phyloP scores from a whole-genome alignment of 2,329 filamentous ascomycete species.

The Ilyonectria mors-panacis region DNA sequence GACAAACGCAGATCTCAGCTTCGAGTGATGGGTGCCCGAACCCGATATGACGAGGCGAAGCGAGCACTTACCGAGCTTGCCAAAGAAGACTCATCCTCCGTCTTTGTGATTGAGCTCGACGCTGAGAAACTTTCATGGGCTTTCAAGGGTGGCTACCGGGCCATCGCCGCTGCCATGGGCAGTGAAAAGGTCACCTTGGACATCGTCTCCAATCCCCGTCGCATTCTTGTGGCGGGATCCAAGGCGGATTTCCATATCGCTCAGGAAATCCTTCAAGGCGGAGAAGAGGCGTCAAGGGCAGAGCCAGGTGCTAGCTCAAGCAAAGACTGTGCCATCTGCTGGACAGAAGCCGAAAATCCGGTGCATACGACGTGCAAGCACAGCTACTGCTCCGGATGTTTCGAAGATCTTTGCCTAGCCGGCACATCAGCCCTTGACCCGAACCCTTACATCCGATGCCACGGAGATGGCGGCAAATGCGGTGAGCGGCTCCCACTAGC shows the following conservation, averaged over 20 bases:
- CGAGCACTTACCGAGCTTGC: conserved; percentile 3
- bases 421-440: no score
- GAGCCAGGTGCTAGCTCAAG: no score
- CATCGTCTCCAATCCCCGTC: conserved; percentile 44
- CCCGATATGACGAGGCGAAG: background rate
- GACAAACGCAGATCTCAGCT: conserved; percentile 22
- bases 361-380: conserved; percentile 57
- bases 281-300: no score
- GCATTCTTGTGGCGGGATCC: conserved; percentile 52
- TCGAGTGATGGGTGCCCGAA: conserved; percentile 21
- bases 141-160: conserved; percentile 51
- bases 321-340: conserved; percentile 48
- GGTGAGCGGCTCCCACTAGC: no score
- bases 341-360: conserved; percentile 53
- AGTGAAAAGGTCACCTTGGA: conserved; percentile 50
- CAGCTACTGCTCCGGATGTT: conserved; percentile 60
- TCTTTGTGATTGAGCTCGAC: conserved; percentile 48
- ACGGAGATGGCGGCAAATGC: no score
- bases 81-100: background rate
- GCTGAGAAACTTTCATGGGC: conserved; percentile 48
- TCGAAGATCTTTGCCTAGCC: conserved; percentile 45
- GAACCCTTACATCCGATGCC: no score
- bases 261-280: no score
- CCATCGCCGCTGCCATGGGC: conserved; percentile 46
- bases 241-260: background rate